These are phyloP conservation scores for Mucor velutinosus DNA, from an alignment of 371 early-diverging fungal genomes.

Conservation along the genomic window DNA sequence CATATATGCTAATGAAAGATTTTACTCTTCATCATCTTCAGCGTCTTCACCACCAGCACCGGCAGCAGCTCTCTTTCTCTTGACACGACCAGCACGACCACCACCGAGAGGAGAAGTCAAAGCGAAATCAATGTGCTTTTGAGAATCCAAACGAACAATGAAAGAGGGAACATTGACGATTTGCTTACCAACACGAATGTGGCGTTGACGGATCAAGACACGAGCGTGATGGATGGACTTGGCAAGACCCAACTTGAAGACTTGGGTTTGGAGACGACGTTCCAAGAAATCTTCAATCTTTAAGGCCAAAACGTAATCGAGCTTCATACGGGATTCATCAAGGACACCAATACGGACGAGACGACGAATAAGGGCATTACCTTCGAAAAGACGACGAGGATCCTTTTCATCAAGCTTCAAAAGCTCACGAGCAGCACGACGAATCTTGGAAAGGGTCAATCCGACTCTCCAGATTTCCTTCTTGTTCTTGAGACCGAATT, in stretches of 20 bases:
- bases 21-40: slow-evolving; percentile 72
- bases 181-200: slow-evolving; percentile 99
- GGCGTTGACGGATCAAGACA: slow-evolving; percentile 97
- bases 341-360: slow-evolving; percentile 98
- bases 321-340: slow-evolving; percentile 95
- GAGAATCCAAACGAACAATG: slow-evolving; percentile 92
- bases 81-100: slow-evolving; percentile 97
- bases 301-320: slow-evolving; percentile 99
- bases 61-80: slow-evolving; percentile 87
- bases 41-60: slow-evolving; percentile 70
- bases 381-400: slow-evolving; percentile 98
- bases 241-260: slow-evolving; percentile 98
- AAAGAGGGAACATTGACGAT: slow-evolving; percentile 97
- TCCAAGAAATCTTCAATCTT: slow-evolving; percentile 99
- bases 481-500: slow-evolving; percentile 99
- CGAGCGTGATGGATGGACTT: slow-evolving; percentile 99
- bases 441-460: slow-evolving; percentile 97
- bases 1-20: slow-evolving; percentile 29
- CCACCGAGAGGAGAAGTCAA: slow-evolving; percentile 98
- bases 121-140: slow-evolving; percentile 99
- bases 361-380: slow-evolving; percentile 98
- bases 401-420: slow-evolving; percentile 98
- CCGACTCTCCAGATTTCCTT: slow-evolving; percentile 99
- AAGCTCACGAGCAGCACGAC: slow-evolving; percentile 99
- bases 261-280: slow-evolving; percentile 99